phyloP scores from a whole-genome alignment of 345 rosid genomes.

The Brassica carinata region DNA sequence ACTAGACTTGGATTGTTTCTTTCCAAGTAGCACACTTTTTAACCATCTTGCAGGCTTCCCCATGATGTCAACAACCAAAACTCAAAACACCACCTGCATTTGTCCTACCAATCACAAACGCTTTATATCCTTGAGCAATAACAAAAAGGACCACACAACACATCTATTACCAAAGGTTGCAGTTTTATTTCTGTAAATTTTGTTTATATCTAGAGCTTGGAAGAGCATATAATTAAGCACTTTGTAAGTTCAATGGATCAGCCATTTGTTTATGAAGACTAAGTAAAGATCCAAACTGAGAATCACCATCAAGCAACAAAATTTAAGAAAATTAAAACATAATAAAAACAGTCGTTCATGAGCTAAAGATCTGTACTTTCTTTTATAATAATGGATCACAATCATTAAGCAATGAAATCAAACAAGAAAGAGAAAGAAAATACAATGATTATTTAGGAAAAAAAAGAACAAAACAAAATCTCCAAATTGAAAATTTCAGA shows the following conservation, averaged over 20 bases:
- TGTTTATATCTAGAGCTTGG: background rate
- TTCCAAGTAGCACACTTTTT: slow-evolving; percentile 76
- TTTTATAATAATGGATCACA: background rate
- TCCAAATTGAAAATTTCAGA: background rate
- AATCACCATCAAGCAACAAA: slow-evolving; percentile 11
- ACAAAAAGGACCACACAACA: background rate
- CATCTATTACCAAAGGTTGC: background rate
- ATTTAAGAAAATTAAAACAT: background rate
- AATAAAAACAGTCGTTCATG: background rate
- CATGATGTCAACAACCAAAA: slow-evolving; percentile 42
- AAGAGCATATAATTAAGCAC: background rate
- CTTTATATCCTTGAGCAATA: slow-evolving; percentile 7
- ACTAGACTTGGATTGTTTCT: slow-evolving; percentile 73
- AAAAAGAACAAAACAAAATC: background rate
- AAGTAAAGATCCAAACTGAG: slow-evolving; percentile 1
- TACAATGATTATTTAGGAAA: background rate
- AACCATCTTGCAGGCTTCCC: slow-evolving; percentile 88
- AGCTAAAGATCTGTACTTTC: background rate
- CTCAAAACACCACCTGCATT: slow-evolving; percentile 32
- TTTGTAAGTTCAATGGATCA: slow-evolving; percentile 15
- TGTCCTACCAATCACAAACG: slow-evolving; percentile 7
- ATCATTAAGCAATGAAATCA: slow-evolving; percentile 18
- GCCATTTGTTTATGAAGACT: background rate
- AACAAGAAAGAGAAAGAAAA: background rate
- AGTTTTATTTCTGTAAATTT: background rate